A percentile compares a stretch with the other conserved stretches of the same genome.
phyloP scores from a whole-genome alignment of 345 rosid genomes.

The Acer negundo region DNA sequence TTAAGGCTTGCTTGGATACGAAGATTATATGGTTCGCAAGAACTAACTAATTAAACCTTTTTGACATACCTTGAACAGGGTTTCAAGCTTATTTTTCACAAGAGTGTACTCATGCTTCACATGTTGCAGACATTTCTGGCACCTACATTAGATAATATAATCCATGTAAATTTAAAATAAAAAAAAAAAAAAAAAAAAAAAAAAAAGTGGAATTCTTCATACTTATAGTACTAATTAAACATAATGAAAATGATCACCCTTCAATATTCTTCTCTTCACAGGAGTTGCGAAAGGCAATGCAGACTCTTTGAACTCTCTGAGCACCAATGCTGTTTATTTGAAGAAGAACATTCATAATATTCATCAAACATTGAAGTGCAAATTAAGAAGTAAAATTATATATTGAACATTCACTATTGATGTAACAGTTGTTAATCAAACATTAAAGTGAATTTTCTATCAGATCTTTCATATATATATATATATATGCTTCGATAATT shows the following conservation, averaged over 20 bases:
- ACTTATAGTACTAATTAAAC: neutral
- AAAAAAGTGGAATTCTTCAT: neutral
- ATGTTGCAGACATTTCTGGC: slow-evolving; percentile 60
- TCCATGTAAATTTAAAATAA: neutral
- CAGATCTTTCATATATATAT: no score
- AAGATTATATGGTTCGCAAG: neutral
- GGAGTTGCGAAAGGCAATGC: slow-evolving; percentile 48
- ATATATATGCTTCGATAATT: no score
- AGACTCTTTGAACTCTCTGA: slow-evolving; percentile 53
- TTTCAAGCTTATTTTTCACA: slow-evolving; percentile 61
- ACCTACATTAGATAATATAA: slow-evolving; percentile 36
- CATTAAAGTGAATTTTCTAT: neutral
- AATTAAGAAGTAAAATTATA: neutral
- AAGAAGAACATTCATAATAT: slow-evolving; percentile 3
- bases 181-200: no score
- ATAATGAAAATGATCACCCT: slow-evolving; percentile 33
- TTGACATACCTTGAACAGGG: slow-evolving; percentile 50
- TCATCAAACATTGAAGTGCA: neutral
- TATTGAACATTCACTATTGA: neutral
- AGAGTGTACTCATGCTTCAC: slow-evolving; percentile 51
- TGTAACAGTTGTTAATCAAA: neutral
- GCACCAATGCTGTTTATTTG: slow-evolving; percentile 54
- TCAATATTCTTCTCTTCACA: slow-evolving; percentile 49
- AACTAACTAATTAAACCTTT: neutral
- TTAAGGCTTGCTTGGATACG: neutral